phyloP scores from a whole-genome alignment of 2,329 filamentous ascomycete species.

The Capronia coronata region DNA sequence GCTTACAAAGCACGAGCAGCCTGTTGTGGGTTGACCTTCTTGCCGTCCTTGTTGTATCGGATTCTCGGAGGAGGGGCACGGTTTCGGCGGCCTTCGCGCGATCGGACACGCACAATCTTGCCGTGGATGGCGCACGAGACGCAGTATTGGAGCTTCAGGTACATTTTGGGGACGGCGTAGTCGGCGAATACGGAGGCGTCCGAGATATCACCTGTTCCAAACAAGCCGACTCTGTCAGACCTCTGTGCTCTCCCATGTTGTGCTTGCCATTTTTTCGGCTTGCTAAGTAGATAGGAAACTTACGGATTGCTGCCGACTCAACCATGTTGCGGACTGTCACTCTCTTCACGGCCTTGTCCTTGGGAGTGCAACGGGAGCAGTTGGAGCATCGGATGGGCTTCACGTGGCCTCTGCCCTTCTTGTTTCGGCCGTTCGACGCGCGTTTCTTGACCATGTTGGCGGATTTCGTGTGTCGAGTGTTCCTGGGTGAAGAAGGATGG shows the following conservation, averaged over 20 bases:
- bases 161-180: slow-evolving; percentile 99
- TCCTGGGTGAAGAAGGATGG: not conserved
- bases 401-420: slow-evolving; percentile 99
- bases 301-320: slow-evolving; percentile 99
- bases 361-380: slow-evolving; percentile 87
- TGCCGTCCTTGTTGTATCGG: slow-evolving; percentile 99
- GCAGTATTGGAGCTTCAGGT: slow-evolving; percentile 99
- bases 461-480: not conserved
- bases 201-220: slow-evolving; percentile 86
- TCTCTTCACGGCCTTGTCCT: slow-evolving; percentile 99
- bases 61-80: slow-evolving; percentile 95
- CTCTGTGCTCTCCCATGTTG: not conserved
- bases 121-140: slow-evolving; percentile 99
- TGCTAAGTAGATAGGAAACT: slow-evolving; percentile 42
- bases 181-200: slow-evolving; percentile 98
- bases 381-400: slow-evolving; percentile 96
- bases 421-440: slow-evolving; percentile 88
- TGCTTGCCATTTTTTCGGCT: not conserved
- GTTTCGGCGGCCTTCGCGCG: slow-evolving; percentile 94
- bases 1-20: slow-evolving; percentile 55
- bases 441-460: slow-evolving; percentile 69
- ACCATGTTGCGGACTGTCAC: slow-evolving; percentile 99
- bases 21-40: slow-evolving; percentile 89
- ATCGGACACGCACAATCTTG: slow-evolving; percentile 99
- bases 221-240: too few relatives aligned